Base-by-base conservation (phyloP, 192 early-diverging fungal genomes). In the Umbelopsis isabellina region DNA sequence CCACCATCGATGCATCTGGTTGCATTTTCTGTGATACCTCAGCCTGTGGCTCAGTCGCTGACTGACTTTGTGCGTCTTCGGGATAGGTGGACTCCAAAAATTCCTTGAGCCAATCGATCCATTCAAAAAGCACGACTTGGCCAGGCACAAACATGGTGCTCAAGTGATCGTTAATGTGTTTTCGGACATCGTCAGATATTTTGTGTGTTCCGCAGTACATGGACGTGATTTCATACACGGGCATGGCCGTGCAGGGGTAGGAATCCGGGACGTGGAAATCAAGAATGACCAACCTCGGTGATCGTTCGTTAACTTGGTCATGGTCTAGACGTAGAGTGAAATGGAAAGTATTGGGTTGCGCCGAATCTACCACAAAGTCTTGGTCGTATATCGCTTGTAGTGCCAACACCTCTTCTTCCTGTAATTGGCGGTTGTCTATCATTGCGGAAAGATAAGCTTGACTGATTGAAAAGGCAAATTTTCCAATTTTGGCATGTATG, bases 51-150 rank as follows among this genome's bases (percentile, higher is more conserved):
- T 74, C 71, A 35, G 21, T 46, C 5, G 46, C 46, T 27, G 52
- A 22, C 1, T 61, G 55, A 12, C 11, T 16, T 13, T 11, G 27
- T 61, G 27, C 30, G 23, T 58, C 53, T 25, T 2, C 50, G 44
- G 66, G 73, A 22, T 53, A 41, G 65, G 65, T 79, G 18, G 64
- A 49, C 50, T 85, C 75, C 18, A 91, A 44, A 68, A 78, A 89
- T 1, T 80, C 76, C 65, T 77, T 65, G 15, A 89, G 30, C 85
- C 79, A 84, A 25, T 84, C 84, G 9, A 89, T 81, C 89, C 90
- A 92, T n/a, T 80, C 80, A 76, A 90, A 92, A n/a, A 92, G 68
- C 7, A 89, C 79, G 0, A 91, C 89, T 46, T 90, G 73, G 7
- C 85, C 87, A 0, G 81, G 82, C 15, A 84, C 77, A 78, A 88